These are phyloP conservation scores for Croton laevigatus DNA, from an alignment of 441 rosid species.

Conservation along the genomic window DNA sequence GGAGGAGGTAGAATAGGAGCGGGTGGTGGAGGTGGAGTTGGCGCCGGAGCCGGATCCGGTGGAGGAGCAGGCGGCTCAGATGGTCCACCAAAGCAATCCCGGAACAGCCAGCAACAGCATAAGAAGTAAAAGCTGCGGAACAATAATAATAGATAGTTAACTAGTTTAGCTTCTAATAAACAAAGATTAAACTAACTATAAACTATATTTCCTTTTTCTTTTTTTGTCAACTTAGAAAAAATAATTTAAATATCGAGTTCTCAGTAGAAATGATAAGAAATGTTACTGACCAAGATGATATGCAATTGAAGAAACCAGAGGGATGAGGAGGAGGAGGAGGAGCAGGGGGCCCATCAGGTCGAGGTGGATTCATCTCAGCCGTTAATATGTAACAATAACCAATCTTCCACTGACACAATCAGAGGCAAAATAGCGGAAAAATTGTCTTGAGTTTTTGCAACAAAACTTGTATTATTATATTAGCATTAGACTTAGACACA, in stretches of 20 bases:
- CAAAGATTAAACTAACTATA: not conserved
- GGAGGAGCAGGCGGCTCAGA: constrained; percentile 11
- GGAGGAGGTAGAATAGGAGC: not conserved
- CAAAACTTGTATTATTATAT: not conserved
- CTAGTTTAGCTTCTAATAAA: not conserved
- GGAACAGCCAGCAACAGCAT: constrained; percentile 37
- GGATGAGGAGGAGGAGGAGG: constrained; percentile 11
- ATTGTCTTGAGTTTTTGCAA: too few relatives aligned
- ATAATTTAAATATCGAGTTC: too few relatives aligned
- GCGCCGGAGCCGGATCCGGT: constrained; percentile 5
- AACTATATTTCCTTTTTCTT: too few relatives aligned
- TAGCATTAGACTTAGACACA: not conserved
- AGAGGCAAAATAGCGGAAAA: too few relatives aligned
- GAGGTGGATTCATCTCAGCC: constrained; percentile 23
- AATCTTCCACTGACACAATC: too few relatives aligned
- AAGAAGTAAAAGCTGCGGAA: constrained; percentile 21
- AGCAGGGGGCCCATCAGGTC: constrained; percentile 25
- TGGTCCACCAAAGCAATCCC: constrained; percentile 32
- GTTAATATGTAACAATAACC: too few relatives aligned
- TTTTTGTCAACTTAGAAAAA: too few relatives aligned
- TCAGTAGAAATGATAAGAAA: not conserved
- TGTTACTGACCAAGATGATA: constrained; percentile 31
- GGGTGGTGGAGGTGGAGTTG: constrained; percentile 17
- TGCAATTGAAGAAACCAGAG: constrained; percentile 25
- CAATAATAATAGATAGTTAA: not conserved